Conservation (phyloP, 1,284 basidiomycete genomes). For the Puccinia polysora region DNA sequence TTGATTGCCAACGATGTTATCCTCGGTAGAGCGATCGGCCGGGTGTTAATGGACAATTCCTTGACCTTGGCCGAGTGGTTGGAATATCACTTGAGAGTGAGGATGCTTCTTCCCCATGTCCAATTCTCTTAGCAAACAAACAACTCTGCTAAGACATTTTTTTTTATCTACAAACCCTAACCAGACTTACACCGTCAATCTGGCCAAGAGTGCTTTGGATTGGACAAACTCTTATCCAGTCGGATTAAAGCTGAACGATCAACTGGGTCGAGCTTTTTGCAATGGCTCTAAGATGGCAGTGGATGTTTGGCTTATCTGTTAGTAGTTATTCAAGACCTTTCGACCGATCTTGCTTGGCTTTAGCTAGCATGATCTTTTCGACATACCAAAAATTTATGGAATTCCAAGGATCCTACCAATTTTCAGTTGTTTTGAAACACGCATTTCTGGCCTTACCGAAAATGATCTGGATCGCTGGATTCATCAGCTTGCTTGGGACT, state of each 20-base stretch:
- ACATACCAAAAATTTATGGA: constrained; percentile 29
- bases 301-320: constrained; percentile 63
- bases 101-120: constrained; percentile 53
- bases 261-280: constrained; percentile 68
- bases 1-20: constrained; percentile 83
- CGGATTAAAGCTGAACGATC: constrained; percentile 91
- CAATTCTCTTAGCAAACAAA: constrained; percentile 55
- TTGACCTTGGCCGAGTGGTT: constrained; percentile 44
- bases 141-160: constrained; percentile 51
- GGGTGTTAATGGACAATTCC: constrained; percentile 65
- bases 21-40: constrained; percentile 67
- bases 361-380: constrained; percentile 49
- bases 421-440: constrained; percentile 52
- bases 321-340: constrained; percentile 47
- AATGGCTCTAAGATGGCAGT: constrained; percentile 65
- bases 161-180: background rate
- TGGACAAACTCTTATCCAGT: constrained; percentile 96
- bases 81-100: constrained; percentile 47
- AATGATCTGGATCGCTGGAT: constrained; percentile 59
- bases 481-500: constrained; percentile 63
- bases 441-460: constrained; percentile 57
- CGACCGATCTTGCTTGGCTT: constrained; percentile 7
- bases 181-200: constrained; percentile 58
- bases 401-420: too few species aligned
- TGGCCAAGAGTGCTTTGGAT: constrained; percentile 60